These are phyloP conservation scores for Coprinopsis sp. DNA, from an alignment of 768 basidiomycete genomes.

Conservation along the genomic window DNA sequence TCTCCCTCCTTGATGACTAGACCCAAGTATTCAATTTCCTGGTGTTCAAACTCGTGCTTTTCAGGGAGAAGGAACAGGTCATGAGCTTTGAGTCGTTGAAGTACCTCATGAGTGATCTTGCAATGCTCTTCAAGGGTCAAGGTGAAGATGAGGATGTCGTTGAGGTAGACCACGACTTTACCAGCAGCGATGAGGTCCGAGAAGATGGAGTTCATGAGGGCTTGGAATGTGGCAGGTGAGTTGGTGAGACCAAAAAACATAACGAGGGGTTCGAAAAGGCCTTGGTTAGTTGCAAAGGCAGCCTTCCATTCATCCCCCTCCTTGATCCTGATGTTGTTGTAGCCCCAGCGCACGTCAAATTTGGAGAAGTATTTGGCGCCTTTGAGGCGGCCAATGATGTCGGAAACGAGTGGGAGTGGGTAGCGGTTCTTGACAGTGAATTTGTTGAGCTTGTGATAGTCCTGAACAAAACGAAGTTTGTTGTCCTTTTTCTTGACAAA, in stretches of 20 bases:
- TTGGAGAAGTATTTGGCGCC: neutral
- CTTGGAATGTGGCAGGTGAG: constrained; percentile 31
- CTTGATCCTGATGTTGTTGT: constrained; percentile 8
- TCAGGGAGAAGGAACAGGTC: neutral
- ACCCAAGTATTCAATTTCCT: too few species aligned
- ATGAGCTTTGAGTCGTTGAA: neutral
- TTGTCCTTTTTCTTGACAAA: too few species aligned
- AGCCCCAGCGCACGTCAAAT: neutral
- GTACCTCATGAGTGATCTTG: neutral
- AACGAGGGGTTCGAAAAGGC: constrained; percentile 36
- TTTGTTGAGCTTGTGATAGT: too few species aligned
- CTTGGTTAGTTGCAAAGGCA: constrained; percentile 31
- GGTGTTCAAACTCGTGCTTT: too few species aligned
- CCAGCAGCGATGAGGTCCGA: constrained; percentile 28
- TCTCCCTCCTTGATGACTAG: too few species aligned
- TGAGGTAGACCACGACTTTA: constrained; percentile 36
- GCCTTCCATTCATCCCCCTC: constrained; percentile 41
- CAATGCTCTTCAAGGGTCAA: constrained; percentile 17
- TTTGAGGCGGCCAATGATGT: too few species aligned
- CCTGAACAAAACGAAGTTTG: too few species aligned
- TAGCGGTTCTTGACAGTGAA: too few species aligned
- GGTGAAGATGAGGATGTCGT: constrained; percentile 36
- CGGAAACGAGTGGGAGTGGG: too few species aligned
- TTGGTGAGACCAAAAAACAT: constrained; percentile 39
- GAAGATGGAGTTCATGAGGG: constrained; percentile 25